Base-by-base conservation (phyloP, 2,329 filamentous ascomycete genomes). In the Aspergillus tanneri region DNA sequence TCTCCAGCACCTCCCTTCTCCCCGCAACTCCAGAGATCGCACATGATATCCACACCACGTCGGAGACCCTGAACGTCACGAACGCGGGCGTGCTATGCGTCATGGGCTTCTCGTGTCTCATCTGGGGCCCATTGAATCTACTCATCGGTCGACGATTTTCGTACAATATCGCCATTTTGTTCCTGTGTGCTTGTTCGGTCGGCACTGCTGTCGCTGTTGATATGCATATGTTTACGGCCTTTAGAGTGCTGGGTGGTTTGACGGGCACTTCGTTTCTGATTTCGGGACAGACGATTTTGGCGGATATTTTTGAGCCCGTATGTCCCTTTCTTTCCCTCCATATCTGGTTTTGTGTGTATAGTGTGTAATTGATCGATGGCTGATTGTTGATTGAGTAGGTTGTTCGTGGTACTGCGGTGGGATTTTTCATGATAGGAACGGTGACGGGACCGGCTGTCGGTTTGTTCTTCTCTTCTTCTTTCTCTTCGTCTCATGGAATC, bases 381-480 rank as follows among this genome's bases (percentile, higher is more conserved):
- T 12, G 18, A 5, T 48, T 7, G n/a, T n/a, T n/a, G n/a, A n/a
- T n/a, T n/a, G 9, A 5, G 10, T 43, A 70, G 63, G 57, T 61
- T 24, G 68, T 75, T 51, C 48, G 70, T 34, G 73, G 72, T n/a
- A 74, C 68, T 2, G 72, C 72, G 3, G 66, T 70, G 2, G 73
- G 71, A 0, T 73, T 70, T 52, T 72, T 75, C 45, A 69, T 75
- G 62, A 61, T 65, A 25, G 73, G 73, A 5, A 70, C 66, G 2
- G 70, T 75, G 8, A 60, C 65, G 40, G 73, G 73, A 0, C 71
- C 72, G 47, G 71, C 72, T 10, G 59, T 74, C 46, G 71, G 71
- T 73, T 60, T 40, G 47, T 50, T 14, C 43, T 7, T 6, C 14
- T n/a, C 14, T 3, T 32, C 24, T 23, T 16, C 14, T 30, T 19